Percentiles rank a stretch among this genome's conserved stretches.
Evolutionary conservation across 345 rosid species (phyloP).

Genomic region (Eucalyptus paniculata): DNA sequence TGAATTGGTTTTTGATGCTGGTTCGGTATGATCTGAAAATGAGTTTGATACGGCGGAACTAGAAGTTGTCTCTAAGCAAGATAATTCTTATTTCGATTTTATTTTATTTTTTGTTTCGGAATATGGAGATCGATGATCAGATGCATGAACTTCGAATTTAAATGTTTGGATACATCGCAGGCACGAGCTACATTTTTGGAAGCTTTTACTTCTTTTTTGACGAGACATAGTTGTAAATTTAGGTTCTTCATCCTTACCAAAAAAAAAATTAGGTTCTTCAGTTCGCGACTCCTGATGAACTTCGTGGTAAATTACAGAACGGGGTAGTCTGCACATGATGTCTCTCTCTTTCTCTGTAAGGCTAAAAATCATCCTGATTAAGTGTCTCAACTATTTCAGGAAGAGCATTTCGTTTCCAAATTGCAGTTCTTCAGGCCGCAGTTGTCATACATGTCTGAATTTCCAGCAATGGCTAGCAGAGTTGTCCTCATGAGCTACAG

Average conservation of each 20-base stretch:
- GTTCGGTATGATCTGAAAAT: background rate
- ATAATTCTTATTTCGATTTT: no score
- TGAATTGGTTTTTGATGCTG: background rate
- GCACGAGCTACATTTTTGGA: background rate
- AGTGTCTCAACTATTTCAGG: slow-evolving; percentile 36
- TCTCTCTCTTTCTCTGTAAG: background rate
- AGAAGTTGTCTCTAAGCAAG: no score
- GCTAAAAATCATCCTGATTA: background rate
- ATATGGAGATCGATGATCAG: no score
- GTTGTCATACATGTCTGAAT: slow-evolving; percentile 52
- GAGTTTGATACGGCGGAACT: background rate
- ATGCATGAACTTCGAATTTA: background rate
- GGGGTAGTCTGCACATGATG: background rate
- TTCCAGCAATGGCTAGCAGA: slow-evolving; percentile 67
- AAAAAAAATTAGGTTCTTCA: background rate
- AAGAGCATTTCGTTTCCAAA: slow-evolving; percentile 72
- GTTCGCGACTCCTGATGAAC: background rate
- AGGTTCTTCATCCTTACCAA: background rate
- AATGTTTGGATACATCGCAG: background rate
- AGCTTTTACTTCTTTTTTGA: background rate
- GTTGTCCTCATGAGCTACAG: slow-evolving; percentile 47
- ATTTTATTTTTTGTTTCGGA: no score
- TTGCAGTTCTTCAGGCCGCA: slow-evolving; percentile 86
- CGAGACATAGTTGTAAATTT: background rate
- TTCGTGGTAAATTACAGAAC: background rate